A percentile compares a stretch with the other conserved stretches of the same genome.
phyloP scores from a whole-genome alignment of 192 early-diverging fungal genomes.

The Linderina pennispora region DNA sequence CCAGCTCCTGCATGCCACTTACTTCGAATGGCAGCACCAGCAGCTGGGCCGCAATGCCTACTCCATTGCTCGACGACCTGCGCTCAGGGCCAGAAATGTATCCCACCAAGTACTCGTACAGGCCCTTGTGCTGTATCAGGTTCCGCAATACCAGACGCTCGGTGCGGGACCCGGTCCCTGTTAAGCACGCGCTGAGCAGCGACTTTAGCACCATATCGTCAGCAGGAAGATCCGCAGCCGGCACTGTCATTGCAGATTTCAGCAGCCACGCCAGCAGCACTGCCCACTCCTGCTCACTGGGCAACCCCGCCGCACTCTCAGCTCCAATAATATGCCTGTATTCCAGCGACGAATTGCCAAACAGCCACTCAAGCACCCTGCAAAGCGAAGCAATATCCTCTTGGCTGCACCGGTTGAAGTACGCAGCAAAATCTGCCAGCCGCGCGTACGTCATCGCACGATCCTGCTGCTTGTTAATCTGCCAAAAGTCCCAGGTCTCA shows the following conservation, averaged over 20 bases:
- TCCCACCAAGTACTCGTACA: constrained; percentile 26
- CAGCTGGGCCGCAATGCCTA: constrained; percentile 4
- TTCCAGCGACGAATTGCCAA: too few species aligned
- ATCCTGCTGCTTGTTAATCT: too few species aligned
- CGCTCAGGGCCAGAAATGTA: constrained; percentile 3
- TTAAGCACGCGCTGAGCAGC: neutral
- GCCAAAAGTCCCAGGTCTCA: constrained; percentile 5
- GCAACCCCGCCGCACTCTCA: too few species aligned
- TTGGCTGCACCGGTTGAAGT: constrained; percentile 18
- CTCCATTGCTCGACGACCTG: neutral
- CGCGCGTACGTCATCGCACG: constrained; percentile 4
- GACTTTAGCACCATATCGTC: neutral
- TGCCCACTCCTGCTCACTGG: constrained; percentile 7
- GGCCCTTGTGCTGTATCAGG: constrained; percentile 7
- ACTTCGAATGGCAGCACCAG: constrained; percentile 11
- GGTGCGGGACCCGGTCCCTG: neutral
- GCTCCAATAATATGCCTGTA: too few species aligned
- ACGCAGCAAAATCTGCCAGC: constrained; percentile 18
- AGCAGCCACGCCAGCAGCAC: constrained; percentile 13
- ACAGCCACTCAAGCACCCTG: constrained; percentile 14
- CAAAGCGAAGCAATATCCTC: constrained; percentile 10
- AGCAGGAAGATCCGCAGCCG: neutral
- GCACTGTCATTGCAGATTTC: constrained; percentile 1
- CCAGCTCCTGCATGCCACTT: constrained; percentile 5
- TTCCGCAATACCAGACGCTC: constrained; percentile 4